Evolutionary conservation across 768 basidiomycete genomes (phyloP).

Genomic region (Tulasnella sp.): DNA sequence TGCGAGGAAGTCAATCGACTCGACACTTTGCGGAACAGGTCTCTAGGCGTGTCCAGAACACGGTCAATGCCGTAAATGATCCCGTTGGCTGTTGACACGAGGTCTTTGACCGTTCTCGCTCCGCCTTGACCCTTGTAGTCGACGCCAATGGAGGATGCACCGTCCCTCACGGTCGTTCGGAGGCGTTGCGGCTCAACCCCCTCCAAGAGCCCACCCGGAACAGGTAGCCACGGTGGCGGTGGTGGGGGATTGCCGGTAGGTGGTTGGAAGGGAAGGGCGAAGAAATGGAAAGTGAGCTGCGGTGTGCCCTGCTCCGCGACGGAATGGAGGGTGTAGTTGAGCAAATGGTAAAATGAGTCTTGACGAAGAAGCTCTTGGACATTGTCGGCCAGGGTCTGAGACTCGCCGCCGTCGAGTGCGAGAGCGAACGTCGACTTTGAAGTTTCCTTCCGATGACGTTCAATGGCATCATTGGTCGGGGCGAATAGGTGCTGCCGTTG

Average conservation of each 20-base stretch:
- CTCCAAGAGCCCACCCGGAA: slow-evolving; percentile 76
- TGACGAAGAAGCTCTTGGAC: slow-evolving; percentile 79
- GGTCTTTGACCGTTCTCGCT: slow-evolving; percentile 55
- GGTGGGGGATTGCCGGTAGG: slow-evolving; percentile 69
- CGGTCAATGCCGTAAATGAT: slow-evolving; percentile 67
- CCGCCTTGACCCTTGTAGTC: slow-evolving; percentile 81
- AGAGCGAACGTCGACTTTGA: slow-evolving; percentile 43
- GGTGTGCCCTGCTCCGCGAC: slow-evolving; percentile 40
- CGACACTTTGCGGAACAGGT: slow-evolving; percentile 44
- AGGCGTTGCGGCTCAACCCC: slow-evolving; percentile 79
- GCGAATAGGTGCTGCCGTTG: slow-evolving; percentile 89
- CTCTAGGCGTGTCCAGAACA: slow-evolving; percentile 69
- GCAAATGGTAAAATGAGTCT: slow-evolving; percentile 88
- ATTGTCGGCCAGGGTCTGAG: slow-evolving; percentile 59
- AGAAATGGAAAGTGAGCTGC: slow-evolving; percentile 66
- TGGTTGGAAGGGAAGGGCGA: slow-evolving; percentile 54
- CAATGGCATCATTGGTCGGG: slow-evolving; percentile 88
- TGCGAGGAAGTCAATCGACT: slow-evolving; percentile 40
- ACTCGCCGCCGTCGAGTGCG: slow-evolving; percentile 43
- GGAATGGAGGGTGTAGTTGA: slow-evolving; percentile 70
- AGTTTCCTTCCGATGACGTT: slow-evolving; percentile 42
- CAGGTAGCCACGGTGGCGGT: slow-evolving; percentile 79
- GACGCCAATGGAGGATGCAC: slow-evolving; percentile 54
- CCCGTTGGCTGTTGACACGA: slow-evolving; percentile 66
- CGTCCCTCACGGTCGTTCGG: slow-evolving; percentile 50